Base-by-base conservation (phyloP, 768 basidiomycete species). In the Boletus rex-veris region DNA sequence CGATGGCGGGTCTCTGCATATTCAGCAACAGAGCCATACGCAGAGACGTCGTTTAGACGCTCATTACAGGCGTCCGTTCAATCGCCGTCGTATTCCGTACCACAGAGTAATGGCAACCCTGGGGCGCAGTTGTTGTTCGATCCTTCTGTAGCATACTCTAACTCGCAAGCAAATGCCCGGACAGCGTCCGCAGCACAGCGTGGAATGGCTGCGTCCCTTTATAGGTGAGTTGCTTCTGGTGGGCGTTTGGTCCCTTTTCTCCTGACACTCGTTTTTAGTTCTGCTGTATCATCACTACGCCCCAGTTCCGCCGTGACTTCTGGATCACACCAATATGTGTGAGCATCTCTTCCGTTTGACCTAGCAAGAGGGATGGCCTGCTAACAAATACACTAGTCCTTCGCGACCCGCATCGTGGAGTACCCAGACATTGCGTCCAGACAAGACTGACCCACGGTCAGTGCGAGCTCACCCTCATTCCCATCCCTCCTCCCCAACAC, bases 241-340 rank as follows among this genome's bases (percentile, higher is more conserved):
- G 7, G 37, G 18, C 8, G 3, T 28, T 36, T 24, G 18, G 14
- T 14, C 31, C 5, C 4, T 59, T 21, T 48, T 24, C 21, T 46
- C 5, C 42, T 66, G 55, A 58, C 31, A 16, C 26, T n/a, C 46
- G 10, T 45, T 21, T 50, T 31, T 58, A 83, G 83, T 60, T 75
- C 80, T 48, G 75, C 82, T 35, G 79, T 85, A 19, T 80, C 82
- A 48, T 73, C 80, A 3, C 51, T 81, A 21, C 58, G 67, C 36
- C 53, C 58, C 31, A 59, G 49, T 30, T 41, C 60, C 16, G 10
- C 49, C 21, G 26, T 28, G 44, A 41, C 15, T 37, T 30, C 52
- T 16, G 51, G 28, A 42, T 50, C 65, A 30, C 59, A 55, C 3
- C 60, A 49, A 19, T 57, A 52, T 48, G 39, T 44, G 70, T 73